A percentile compares a stretch with the other conserved stretches of the same genome.
These are phyloP conservation scores for Botrytis pseudocinerea DNA, from an alignment of 2,329 filamentous ascomycete species.

Conservation along the genomic window DNA sequence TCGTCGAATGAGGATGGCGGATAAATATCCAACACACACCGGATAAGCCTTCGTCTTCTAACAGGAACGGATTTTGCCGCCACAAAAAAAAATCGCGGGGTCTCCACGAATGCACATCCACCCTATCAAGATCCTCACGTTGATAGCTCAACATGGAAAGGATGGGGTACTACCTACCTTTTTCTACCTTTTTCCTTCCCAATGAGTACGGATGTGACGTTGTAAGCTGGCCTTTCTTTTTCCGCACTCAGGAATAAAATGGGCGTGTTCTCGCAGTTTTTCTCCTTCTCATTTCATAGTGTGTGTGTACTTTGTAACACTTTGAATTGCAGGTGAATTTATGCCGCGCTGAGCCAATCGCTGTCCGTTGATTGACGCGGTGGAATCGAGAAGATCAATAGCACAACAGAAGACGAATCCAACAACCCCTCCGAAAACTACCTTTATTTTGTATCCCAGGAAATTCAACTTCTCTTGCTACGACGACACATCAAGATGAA, in stretches of 20 bases:
- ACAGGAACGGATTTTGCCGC: not conserved
- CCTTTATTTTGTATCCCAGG: not conserved
- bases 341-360: not conserved
- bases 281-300: not conserved
- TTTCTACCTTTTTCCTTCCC: not conserved
- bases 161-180: not conserved
- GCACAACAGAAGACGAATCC: not conserved
- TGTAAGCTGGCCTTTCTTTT: not conserved
- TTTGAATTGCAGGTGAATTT: slow-evolving; percentile 25
- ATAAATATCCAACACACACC: too few relatives aligned
- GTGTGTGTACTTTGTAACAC: not conserved
- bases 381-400: not conserved
- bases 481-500: not conserved
- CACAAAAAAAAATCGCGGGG: slow-evolving; percentile 8
- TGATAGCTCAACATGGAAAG: not conserved
- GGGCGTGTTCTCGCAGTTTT: not conserved
- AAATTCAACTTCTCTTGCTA: not conserved
- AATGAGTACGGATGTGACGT: not conserved
- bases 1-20: not conserved
- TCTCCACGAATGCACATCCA: not conserved
- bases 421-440: too few relatives aligned
- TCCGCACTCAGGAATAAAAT: not conserved
- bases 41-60: not conserved
- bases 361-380: not conserved
- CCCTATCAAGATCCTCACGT: not conserved